These are phyloP conservation scores for Globisporangium middletonii DNA, from an alignment of 352 stramenopile genomes.

Conservation along the genomic window DNA sequence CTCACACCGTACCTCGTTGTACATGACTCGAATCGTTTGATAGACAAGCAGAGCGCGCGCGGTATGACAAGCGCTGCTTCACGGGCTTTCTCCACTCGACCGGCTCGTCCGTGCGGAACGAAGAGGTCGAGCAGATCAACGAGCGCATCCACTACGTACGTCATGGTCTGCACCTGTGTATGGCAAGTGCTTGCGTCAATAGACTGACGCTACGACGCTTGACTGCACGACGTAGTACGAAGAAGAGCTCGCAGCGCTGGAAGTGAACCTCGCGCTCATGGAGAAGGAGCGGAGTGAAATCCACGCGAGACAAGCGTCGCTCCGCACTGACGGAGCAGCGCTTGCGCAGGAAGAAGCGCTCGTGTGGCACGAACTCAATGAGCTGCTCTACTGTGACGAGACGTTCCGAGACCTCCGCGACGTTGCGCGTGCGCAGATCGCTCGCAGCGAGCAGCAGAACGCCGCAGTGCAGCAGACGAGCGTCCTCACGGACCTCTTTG, in stretches of 20 bases:
- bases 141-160: slow-evolving; percentile 73
- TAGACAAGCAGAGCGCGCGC: slow-evolving; percentile 60
- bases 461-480: slow-evolving; percentile 43
- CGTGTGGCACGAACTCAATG: slow-evolving; percentile 58
- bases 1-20: neutral
- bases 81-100: slow-evolving; percentile 51
- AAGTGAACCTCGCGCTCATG: slow-evolving; percentile 68
- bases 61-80: slow-evolving; percentile 69
- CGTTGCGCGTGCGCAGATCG: slow-evolving; percentile 41
- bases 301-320: slow-evolving; percentile 32
- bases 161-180: neutral
- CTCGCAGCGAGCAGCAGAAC: slow-evolving; percentile 46
- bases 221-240: slow-evolving; percentile 37
- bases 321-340: slow-evolving; percentile 42
- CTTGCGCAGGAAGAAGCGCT: slow-evolving; percentile 44
- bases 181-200: neutral
- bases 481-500: slow-evolving; percentile 69
- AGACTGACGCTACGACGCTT: neutral
- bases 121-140: slow-evolving; percentile 60
- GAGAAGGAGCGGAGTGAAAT: slow-evolving; percentile 55
- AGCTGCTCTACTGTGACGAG: slow-evolving; percentile 37
- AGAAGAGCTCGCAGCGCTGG: slow-evolving; percentile 44
- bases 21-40: neutral
- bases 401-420: slow-evolving; percentile 55
- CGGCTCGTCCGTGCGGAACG: slow-evolving; percentile 32